A percentile compares a stretch with the other conserved stretches of the same genome.
These are phyloP conservation scores for Solanum peruvianum DNA, from an alignment of 257 asterid species.

Conservation along the genomic window DNA sequence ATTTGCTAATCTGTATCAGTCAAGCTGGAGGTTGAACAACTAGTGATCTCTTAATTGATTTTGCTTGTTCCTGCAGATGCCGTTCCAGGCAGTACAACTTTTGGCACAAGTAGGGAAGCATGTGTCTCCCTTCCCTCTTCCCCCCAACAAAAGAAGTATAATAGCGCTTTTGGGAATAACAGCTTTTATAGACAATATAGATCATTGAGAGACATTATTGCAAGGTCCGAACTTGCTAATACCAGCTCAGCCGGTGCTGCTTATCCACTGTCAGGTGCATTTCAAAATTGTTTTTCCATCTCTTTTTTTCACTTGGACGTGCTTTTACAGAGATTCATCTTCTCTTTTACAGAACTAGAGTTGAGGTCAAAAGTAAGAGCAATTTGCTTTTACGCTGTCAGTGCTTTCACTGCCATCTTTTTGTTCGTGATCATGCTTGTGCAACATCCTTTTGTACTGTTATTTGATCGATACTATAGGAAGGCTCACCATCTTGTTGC, in stretches of 20 bases:
- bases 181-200: slow-evolving; percentile 14
- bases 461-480: slow-evolving; percentile 72
- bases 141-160: slow-evolving; percentile 14
- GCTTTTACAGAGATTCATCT: background rate
- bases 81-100: slow-evolving; percentile 12
- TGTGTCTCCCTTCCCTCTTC: slow-evolving; percentile 21
- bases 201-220: slow-evolving; percentile 31
- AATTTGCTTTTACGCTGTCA: slow-evolving; percentile 56
- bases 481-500: slow-evolving; percentile 70
- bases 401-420: slow-evolving; percentile 55
- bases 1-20: background rate
- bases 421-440: slow-evolving; percentile 63
- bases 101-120: slow-evolving; percentile 8
- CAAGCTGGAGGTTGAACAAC: background rate
- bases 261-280: slow-evolving; percentile 53
- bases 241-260: slow-evolving; percentile 57
- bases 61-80: slow-evolving; percentile 16
- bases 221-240: slow-evolving; percentile 63
- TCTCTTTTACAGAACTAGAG: slow-evolving; percentile 41
- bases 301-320: background rate
- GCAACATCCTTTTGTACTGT: slow-evolving; percentile 78
- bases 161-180: slow-evolving; percentile 8
- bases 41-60: background rate
- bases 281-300: background rate
- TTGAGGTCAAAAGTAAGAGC: slow-evolving; percentile 61